phyloP scores from a whole-genome alignment of 225 moss, liverwort and hornwort species.

The Polytrichum formosum region DNA sequence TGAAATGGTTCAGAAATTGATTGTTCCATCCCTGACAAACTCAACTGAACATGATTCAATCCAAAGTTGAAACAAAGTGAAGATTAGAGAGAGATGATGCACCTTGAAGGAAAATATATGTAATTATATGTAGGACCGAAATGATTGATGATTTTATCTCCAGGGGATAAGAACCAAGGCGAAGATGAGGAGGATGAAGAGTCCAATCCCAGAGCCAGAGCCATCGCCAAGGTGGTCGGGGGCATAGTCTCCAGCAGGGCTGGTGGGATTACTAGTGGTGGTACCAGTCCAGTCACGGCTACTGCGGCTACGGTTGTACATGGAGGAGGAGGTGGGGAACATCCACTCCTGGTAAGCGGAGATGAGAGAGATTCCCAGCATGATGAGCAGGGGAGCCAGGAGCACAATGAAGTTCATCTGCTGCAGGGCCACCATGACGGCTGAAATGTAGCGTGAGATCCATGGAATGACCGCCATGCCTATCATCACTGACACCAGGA shows the following conservation, averaged over 20 bases:
- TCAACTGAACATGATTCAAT: no score
- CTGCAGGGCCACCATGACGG: background rate
- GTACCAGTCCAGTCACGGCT: conserved; percentile 30
- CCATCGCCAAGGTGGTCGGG: conserved; percentile 25
- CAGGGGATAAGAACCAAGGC: conserved; percentile 44
- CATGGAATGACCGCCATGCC: conserved; percentile 38
- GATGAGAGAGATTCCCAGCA: conserved; percentile 25
- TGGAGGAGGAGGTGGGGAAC: conserved; percentile 13
- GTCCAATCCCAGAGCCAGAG: conserved; percentile 28
- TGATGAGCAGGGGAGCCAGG: conserved; percentile 35
- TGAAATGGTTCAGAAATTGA: no score
- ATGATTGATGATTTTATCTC: conserved; percentile 17
- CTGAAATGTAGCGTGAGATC: conserved; percentile 14
- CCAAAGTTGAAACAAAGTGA: no score
- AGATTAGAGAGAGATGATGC: no score
- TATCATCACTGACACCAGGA: conserved; percentile 31
- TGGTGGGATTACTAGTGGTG: background rate
- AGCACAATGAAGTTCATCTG: conserved; percentile 26
- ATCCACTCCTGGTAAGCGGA: conserved; percentile 34
- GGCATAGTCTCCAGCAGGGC: background rate
- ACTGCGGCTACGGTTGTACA: conserved; percentile 9
- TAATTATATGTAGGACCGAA: no score
- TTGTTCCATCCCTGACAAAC: no score
- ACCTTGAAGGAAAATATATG: no score
- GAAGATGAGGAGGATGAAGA: conserved; percentile 39